These are phyloP conservation scores for Coemansia sp. DNA, from an alignment of 192 early-diverging fungal genomes.

Conservation along the genomic window DNA sequence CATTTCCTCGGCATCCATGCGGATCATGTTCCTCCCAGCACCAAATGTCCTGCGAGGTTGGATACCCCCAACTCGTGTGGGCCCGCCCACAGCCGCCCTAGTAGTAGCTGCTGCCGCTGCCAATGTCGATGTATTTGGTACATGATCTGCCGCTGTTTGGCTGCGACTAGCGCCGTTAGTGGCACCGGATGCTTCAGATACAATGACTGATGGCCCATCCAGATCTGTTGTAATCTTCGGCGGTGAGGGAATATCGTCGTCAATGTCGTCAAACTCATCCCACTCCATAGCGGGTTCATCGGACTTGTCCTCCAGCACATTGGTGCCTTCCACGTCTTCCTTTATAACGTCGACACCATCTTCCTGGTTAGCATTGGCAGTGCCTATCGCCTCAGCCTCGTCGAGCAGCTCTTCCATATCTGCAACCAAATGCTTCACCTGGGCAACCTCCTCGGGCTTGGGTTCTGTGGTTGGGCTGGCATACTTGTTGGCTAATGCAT, in stretches of 20 bases:
- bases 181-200: slow-evolving; percentile 2
- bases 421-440: slow-evolving; percentile 31
- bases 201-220: slow-evolving; percentile 23
- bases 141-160: slow-evolving; percentile 4
- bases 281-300: background rate
- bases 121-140: background rate
- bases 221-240: slow-evolving; percentile 31
- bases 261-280: slow-evolving; percentile 21
- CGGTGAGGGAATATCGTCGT: slow-evolving; percentile 46
- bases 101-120: background rate
- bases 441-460: background rate
- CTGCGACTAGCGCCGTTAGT: background rate
- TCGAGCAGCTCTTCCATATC: slow-evolving; percentile 53
- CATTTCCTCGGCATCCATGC: slow-evolving; percentile 32
- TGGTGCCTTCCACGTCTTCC: slow-evolving; percentile 12
- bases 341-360: background rate
- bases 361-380: background rate
- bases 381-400: slow-evolving; percentile 34
- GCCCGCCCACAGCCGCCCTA: background rate
- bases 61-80: slow-evolving; percentile 2
- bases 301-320: background rate
- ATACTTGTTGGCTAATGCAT: slow-evolving; percentile 37
- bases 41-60: slow-evolving; percentile 36
- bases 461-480: slow-evolving; percentile 20
- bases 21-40: slow-evolving; percentile 12